Base-by-base conservation (phyloP, 2,329 filamentous ascomycete genomes). In the Madurella mycetomatis region DNA sequence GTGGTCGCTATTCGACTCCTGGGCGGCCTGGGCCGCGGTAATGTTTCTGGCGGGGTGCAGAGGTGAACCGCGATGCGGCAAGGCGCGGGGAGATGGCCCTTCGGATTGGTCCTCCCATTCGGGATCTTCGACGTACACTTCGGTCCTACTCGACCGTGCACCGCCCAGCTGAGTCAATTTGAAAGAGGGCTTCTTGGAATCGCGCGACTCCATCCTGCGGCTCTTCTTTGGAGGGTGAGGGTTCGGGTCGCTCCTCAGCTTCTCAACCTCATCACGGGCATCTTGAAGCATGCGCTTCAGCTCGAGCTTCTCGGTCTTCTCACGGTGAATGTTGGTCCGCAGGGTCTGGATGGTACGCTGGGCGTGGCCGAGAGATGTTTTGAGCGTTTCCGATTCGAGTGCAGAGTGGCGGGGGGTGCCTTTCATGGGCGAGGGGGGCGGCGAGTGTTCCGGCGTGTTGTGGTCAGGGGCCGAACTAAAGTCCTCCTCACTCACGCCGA, bases 251-350 rank as follows among this genome's bases (percentile, higher is more conserved):
- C 76, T 82, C 56, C 85, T 82, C 45, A 83, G 72, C 70, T 90
- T 79, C 66, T 88, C 94, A 30, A 99, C 75, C 66, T 99, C 94
- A 67, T 99, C 94, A 37, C 92, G 85, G 19, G 92, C 87, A 65
- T 99, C 94, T 73, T 97, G 92, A 31, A 97, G 82, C 81, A 99
- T 90, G 56, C 92, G 88, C 72, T 90, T 92, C 51, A 97, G 82
- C 72, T 99, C 94, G 30, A 97, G 82, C 77, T 96, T 99, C 71
- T 99, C 94, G 0, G 92, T 96, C 84, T 97, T 99, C 71, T 99
- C 94, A 34, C 94, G 88, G 70, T 99, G 92, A 45, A 97, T 88
- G 65, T 92, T 95, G 69, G 88, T 91, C 72, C 95, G 91, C 63
- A 97, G 82, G 65, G 90, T 95, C 69, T 97, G 92, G 55, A 99